Percentiles rank a stretch among this genome's conserved stretches.
phyloP scores from a whole-genome alignment of 140 eudicot genomes.

The Oenanthe javanica region DNA sequence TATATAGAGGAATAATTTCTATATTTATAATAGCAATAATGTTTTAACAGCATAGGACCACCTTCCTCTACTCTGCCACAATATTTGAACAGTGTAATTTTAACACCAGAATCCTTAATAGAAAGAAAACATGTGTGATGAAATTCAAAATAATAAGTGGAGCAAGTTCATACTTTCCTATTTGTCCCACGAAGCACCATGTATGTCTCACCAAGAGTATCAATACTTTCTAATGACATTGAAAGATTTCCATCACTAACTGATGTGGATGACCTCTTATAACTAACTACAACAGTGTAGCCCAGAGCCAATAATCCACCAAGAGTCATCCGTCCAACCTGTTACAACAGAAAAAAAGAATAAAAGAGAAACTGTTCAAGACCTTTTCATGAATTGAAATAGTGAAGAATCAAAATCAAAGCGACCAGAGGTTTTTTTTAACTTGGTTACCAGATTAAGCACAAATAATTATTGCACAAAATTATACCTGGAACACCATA shows the following conservation, averaged over 20 bases:
- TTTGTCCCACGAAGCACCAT: constrained; percentile 83
- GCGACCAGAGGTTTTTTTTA: no score
- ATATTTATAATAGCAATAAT: neutral
- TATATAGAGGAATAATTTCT: neutral
- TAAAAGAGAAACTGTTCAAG: neutral
- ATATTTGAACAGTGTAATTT: neutral
- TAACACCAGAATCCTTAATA: neutral
- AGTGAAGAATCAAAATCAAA: neutral
- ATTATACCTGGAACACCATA: neutral
- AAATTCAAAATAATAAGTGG: neutral
- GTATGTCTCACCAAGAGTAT: constrained; percentile 82
- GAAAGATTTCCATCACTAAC: constrained; percentile 64
- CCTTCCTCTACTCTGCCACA: neutral
- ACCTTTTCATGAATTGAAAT: neutral
- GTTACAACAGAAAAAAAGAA: constrained; percentile 6
- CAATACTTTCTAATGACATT: constrained; percentile 81
- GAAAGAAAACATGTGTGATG: neutral
- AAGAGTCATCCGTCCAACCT: constrained; percentile 97
- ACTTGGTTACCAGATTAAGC: neutral
- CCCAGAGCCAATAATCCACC: constrained; percentile 95
- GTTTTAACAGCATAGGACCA: neutral
- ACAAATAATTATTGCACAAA: neutral
- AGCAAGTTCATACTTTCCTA: constrained; percentile 56
- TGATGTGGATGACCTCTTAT: constrained; percentile 82
- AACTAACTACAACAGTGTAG: constrained; percentile 84